Evolutionary conservation across 805 yeast species (phyloP), one percentile per base, ranked within the genome.

Genomic region (Starmerella floricola): DNA sequence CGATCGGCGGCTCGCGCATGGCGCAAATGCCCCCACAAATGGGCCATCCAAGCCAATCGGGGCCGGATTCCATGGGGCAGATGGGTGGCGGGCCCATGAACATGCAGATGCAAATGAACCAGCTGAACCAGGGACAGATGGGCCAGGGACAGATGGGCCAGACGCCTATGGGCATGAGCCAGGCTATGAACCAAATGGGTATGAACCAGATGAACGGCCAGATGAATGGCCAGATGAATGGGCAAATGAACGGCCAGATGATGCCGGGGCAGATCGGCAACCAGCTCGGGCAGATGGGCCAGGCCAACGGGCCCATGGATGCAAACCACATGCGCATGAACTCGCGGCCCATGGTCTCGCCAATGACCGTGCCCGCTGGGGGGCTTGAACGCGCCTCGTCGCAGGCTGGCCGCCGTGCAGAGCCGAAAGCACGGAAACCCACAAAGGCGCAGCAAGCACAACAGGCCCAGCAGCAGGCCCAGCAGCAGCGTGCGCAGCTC

Each of bases 151-250:
- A 31, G 30, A 30, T 35, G 40, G 16, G 15, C 26, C 34, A 20
- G 11, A 13, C 12, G 15, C 41, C 31, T 15, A 24, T 36, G 37
- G 29, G 29, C 20, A 21, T 23, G 23, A 6, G 15, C 5, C 30
- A 10, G n/a, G 27, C 10, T 11, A n/a, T n/a, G 26, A 19, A 17
- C 13, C 36, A 34, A 13, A 12, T 6, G 36, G 6, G 19, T 6
- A 37, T 37, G 40, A 11, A 6, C 34, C 34, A 29, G 34, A 36
- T 36, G 40, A n/a, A n/a, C n/a, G n/a, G n/a, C n/a, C n/a, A n/a
- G n/a, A n/a, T n/a, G n/a, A n/a, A n/a, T n/a, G 13, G 11, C 5
- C 10, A 4, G 5, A 8, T 15, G 13, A 8, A 15, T 6, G 27
- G 27, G 6, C 27, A 8, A 20, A 31, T 31, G 34, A 31, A 11